Base-by-base conservation (phyloP, 2,329 filamentous ascomycete species). In the Orbilia quercus region DNA sequence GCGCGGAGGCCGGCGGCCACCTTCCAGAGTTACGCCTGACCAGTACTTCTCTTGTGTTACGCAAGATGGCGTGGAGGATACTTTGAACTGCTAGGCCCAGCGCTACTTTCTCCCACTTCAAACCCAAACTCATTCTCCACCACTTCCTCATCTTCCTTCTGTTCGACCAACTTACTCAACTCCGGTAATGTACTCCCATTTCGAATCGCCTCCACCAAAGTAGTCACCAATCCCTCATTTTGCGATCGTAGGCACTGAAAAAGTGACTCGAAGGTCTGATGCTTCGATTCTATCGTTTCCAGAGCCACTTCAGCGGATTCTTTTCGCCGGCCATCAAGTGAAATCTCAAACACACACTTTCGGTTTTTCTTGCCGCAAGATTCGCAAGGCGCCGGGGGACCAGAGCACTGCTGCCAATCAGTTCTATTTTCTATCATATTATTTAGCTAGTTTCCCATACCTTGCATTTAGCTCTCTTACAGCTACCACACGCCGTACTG, bases 401-500 rank as follows among this genome's bases (percentile, higher is more conserved):
- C 60, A 28, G 69, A 60, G 16, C 69, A 73, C 69, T 73, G 9
- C 28, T 31, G 5, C 4, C 28, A 9, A 9, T 31, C 28, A 31
- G 28, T 9, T 31, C 28, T 9, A 4, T 4, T 31, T 4, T 9
- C 9, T 9, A 31, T 31, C 28, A 40, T 42, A 45, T 18, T 23
- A 45, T 48, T 20, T 25, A n/a, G 34, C 34, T 18, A 4, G 28
- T 31, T 28, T 50, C 25, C 16, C 25, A 42, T 72, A 72, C 67
- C 59, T 60, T 72, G 59, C 59, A 59, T 38, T 72, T 72, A 0
- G 59, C 59, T 23, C 50, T 72, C 36, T 72, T 72, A 38, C 67
- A 72, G 23, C 45, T 54, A 31, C 53, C 28, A 36, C 67, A 72
- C 1, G 67, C 67, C 16, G 25, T 65, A 34, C 67, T 65, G 48